These are phyloP conservation scores for Erigeron canadensis DNA, from an alignment of 129 eudicot genomes.

Conservation along the genomic window DNA sequence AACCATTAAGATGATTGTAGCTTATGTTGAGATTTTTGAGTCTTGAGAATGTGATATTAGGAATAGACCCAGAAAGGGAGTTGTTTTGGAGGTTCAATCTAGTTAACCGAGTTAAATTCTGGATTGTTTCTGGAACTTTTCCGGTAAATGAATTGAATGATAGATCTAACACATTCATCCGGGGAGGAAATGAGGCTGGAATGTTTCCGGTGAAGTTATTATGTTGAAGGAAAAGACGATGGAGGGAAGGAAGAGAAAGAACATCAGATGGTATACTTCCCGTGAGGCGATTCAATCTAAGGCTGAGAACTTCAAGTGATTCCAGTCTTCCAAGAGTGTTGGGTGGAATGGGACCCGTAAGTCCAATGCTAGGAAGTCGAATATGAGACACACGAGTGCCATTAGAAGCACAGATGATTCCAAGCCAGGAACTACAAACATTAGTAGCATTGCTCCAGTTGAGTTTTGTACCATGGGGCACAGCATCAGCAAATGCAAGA, in stretches of 20 bases:
- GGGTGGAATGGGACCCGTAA: slow-evolving; percentile 57
- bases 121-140: slow-evolving; percentile 45
- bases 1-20: slow-evolving; percentile 59
- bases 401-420: slow-evolving; percentile 46
- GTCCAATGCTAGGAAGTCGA: slow-evolving; percentile 73
- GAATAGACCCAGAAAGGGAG: slow-evolving; percentile 65
- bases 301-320: slow-evolving; percentile 54
- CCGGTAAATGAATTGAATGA: slow-evolving; percentile 65
- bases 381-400: slow-evolving; percentile 38
- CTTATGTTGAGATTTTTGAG: slow-evolving; percentile 57
- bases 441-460: slow-evolving; percentile 54
- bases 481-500: slow-evolving; percentile 53
- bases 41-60: slow-evolving; percentile 41
- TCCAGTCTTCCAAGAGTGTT: slow-evolving; percentile 59
- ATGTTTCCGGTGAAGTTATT: slow-evolving; percentile 61
- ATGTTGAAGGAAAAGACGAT: slow-evolving; percentile 56
- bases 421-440: slow-evolving; percentile 63
- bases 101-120: slow-evolving; percentile 53
- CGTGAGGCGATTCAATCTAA: slow-evolving; percentile 55
- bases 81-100: slow-evolving; percentile 62
- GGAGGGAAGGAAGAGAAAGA: slow-evolving; percentile 65
- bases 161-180: slow-evolving; percentile 53
- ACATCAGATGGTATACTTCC: slow-evolving; percentile 69
- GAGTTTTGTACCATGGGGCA: slow-evolving; percentile 66
- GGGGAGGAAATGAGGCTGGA: slow-evolving; percentile 49